Conservation (phyloP, 176 grass and related monocot genomes). For the Eleusine indica region DNA sequence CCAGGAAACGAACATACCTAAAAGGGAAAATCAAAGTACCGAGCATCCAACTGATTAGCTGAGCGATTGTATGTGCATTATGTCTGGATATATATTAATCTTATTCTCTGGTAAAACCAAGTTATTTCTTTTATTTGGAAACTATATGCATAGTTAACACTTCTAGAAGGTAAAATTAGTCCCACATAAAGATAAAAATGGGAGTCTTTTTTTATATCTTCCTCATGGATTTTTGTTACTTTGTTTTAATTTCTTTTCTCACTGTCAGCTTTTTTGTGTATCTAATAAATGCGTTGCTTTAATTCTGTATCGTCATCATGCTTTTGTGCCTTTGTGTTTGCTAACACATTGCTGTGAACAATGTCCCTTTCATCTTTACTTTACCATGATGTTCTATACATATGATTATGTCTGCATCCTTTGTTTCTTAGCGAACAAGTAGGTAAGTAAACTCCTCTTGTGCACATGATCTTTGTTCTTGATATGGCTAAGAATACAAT, state of each 20-base stretch:
- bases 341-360: background rate
- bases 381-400: background rate
- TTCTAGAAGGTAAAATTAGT: background rate
- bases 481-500: background rate
- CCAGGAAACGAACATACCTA: too few species aligned
- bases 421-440: background rate
- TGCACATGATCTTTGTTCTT: background rate
- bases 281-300: background rate
- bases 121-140: background rate
- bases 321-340: background rate
- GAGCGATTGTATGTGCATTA: background rate
- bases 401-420: conserved; percentile 8
- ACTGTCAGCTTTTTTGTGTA: background rate
- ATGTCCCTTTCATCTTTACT: background rate
- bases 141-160: background rate
- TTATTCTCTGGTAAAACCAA: background rate
- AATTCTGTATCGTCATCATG: background rate
- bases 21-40: background rate
- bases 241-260: background rate
- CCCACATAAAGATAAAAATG: background rate
- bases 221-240: background rate
- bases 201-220: background rate
- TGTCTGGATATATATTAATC: background rate
- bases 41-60: background rate
- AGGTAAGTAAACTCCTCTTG: background rate